A percentile compares a stretch with the other conserved stretches of the same genome.
Evolutionary conservation across 345 rosid species (phyloP).

Genomic region (Populus pruinosa): DNA sequence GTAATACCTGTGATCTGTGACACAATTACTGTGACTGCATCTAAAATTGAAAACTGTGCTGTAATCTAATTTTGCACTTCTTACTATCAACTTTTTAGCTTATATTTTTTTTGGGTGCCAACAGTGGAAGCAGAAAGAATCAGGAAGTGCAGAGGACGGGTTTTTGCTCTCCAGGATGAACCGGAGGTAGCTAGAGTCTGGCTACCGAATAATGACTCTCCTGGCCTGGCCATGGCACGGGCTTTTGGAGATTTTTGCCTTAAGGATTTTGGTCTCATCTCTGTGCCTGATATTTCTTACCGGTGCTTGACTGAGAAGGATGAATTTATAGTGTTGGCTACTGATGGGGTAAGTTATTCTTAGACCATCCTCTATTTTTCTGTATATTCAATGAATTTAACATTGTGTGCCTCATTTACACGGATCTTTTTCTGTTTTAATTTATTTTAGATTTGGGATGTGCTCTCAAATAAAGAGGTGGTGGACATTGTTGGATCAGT

Average conservation of each 20-base stretch:
- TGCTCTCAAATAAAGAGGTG: conserved; percentile 82
- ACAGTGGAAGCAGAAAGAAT: conserved; percentile 96
- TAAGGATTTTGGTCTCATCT: conserved; percentile 90
- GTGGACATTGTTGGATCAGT: conserved; percentile 76
- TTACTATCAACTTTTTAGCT: background rate
- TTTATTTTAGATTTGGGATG: conserved; percentile 79
- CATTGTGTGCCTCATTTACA: background rate
- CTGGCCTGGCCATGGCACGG: conserved; percentile 99
- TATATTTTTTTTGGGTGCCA: background rate
- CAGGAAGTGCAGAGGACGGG: conserved; percentile 78
- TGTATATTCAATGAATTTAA: background rate
- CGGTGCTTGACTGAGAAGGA: conserved; percentile 66
- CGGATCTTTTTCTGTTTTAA: background rate
- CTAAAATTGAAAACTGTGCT: background rate
- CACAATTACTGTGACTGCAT: background rate
- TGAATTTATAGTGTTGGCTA: conserved; percentile 89
- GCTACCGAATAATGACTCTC: conserved; percentile 89
- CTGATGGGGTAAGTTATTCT: conserved; percentile 73
- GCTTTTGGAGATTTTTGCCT: conserved; percentile 99
- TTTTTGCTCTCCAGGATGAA: conserved; percentile 91
- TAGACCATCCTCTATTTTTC: background rate
- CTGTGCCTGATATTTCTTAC: conserved; percentile 83
- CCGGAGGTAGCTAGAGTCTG: conserved; percentile 97
- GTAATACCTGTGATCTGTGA: background rate
- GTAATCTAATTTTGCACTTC: background rate